Conservation (phyloP, 441 rosid species). For the Gossypium davidsonii region DNA sequence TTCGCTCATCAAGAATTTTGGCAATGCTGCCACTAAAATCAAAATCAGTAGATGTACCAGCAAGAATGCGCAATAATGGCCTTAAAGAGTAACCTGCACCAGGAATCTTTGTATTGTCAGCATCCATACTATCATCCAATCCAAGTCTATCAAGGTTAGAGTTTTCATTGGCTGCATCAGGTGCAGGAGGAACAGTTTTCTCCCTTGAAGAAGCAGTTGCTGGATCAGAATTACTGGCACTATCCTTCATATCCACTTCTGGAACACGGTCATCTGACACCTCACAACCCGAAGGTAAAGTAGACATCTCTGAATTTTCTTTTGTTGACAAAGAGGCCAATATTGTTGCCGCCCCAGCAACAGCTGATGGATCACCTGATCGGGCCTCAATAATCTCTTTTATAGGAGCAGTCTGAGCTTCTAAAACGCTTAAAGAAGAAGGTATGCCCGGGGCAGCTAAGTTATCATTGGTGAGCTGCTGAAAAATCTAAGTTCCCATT, state of each 20-base stretch:
- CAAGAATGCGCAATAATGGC: constrained; percentile 61
- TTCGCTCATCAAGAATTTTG: constrained; percentile 56
- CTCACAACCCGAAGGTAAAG: constrained; percentile 51
- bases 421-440: constrained; percentile 63
- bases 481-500: constrained; percentile 63
- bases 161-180: constrained; percentile 48
- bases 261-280: constrained; percentile 42
- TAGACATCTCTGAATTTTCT: constrained; percentile 52
- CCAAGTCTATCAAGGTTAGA: constrained; percentile 44
- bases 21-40: constrained; percentile 50
- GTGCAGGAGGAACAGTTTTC: constrained; percentile 44
- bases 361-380: constrained; percentile 79
- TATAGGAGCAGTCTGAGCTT: constrained; percentile 59
- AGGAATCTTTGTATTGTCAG: constrained; percentile 47
- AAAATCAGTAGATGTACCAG: constrained; percentile 45
- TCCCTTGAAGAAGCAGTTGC: constrained; percentile 47
- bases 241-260: constrained; percentile 68
- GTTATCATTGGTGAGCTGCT: constrained; percentile 62
- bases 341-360: constrained; percentile 88
- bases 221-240: constrained; percentile 46
- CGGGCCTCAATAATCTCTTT: constrained; percentile 73
- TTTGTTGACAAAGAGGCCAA: constrained; percentile 79
- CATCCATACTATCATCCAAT: constrained; percentile 48
- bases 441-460: constrained; percentile 54
- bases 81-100: constrained; percentile 50